phyloP scores from a whole-genome alignment of 441 rosid genomes.

The Eutrema salsugineum region DNA sequence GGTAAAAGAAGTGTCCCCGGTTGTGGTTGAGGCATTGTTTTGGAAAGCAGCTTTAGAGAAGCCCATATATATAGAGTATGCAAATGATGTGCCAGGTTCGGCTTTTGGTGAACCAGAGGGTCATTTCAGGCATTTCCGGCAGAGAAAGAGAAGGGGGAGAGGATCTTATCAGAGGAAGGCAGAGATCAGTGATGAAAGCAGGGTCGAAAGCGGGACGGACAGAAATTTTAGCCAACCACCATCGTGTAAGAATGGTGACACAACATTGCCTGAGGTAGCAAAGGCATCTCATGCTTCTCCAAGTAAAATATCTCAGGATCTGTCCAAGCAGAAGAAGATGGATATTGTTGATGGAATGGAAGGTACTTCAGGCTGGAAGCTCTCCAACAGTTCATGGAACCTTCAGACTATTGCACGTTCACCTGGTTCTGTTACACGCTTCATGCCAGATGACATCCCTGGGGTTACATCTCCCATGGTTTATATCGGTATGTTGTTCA shows the following conservation, averaged over 20 bases:
- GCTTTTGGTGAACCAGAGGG: constrained; percentile 89
- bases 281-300: constrained; percentile 33
- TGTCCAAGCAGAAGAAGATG: constrained; percentile 46
- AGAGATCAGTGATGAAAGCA: constrained; percentile 29
- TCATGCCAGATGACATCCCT: constrained; percentile 99
- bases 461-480: constrained; percentile 99
- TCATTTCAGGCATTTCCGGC: constrained; percentile 59
- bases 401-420: constrained; percentile 93
- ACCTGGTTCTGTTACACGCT: constrained; percentile 96
- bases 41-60: constrained; percentile 92
- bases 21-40: constrained; percentile 78
- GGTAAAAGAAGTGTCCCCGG: constrained; percentile 68
- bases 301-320: constrained; percentile 29
- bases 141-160: constrained; percentile 70
- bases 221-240: constrained; percentile 7
- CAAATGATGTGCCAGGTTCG: constrained; percentile 99
- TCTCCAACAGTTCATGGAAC: constrained; percentile 98
- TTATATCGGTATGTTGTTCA: constrained; percentile 96
- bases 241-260: constrained; percentile 22
- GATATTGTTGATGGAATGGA: constrained; percentile 55
- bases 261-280: constrained; percentile 28
- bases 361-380: constrained; percentile 99
- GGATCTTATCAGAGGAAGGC: constrained; percentile 57
- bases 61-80: constrained; percentile 90
- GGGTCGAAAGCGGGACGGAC: background rate